Evolutionary conservation across 495 filamentous ascomycete genomes (phyloP), one percentile per base, ranked within the genome.

Genomic region (Saxophila tyrrhenica): DNA sequence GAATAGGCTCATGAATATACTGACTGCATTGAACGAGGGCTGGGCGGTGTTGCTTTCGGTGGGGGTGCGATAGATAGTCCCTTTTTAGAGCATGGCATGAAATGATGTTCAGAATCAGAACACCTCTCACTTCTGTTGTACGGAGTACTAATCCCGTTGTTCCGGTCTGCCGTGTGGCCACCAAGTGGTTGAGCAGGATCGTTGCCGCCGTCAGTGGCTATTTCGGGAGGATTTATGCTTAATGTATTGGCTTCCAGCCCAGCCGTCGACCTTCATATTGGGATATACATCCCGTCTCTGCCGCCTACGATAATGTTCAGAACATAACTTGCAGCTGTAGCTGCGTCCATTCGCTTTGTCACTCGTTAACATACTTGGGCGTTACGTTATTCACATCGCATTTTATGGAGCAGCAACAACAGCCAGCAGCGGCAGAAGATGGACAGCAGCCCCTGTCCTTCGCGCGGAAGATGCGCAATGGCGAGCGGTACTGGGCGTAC

Each of bases 401-500:
- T 44, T n/a, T n/a, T 21, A 21, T 21, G 19, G 41, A 44, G 41
- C 35, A 39, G 9, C 16, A 39, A n/a, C 29, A 35, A 35, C 29
- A 5, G 29, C 29, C 7, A 35, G 29, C 5, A 7, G 29, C 29
- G 13, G 13, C 29, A 35, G 13, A 35, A 5, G 29, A 13, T 13
- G 29, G 29, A 35, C 29, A 35, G 13, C 29, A 5, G 13, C 29
- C 29, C 29, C 29, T 35, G 13, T 35, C 41, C 7, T 44, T 44
- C 41, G 41, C 17, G 7, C 41, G 17, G 19, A 44, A 55, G 42
- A 56, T 64, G 2, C 22, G 50, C 25, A 55, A 59, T 39, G 62
- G 57, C 53, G 62, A 65, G 38, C 15, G 43, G 19, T 53, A 60
- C 29, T 68, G 59, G 59, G 19, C 54, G 7, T 69, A 63, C 64